These are phyloP conservation scores for Penicillium griseofulvum DNA, from an alignment of 2,329 filamentous ascomycete species.

Conservation along the genomic window DNA sequence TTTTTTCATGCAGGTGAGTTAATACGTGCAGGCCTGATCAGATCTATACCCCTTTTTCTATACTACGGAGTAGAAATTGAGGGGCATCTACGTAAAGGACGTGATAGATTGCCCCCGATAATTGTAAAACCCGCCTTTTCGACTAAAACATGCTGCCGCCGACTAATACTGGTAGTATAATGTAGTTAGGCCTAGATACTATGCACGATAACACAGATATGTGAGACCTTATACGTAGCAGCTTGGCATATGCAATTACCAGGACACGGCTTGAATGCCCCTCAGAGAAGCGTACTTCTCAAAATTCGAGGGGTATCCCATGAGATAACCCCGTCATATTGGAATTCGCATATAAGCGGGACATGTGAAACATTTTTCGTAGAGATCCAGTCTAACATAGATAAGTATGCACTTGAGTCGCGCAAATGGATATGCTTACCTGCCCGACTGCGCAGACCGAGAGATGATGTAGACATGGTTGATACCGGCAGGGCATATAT, in stretches of 20 bases:
- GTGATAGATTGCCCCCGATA: background rate
- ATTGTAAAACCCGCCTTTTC: no score
- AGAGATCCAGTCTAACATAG: no score
- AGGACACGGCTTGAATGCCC: background rate
- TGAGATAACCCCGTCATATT: background rate
- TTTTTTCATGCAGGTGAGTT: background rate
- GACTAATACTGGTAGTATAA: background rate
- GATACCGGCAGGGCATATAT: no score
- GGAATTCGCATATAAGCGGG: background rate
- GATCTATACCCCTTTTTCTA: background rate
- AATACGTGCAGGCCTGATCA: conserved; percentile 2
- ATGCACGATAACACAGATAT: background rate
- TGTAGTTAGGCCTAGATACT: background rate
- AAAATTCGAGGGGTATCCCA: background rate
- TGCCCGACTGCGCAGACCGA: background rate
- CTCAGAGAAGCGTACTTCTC: background rate
- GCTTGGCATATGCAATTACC: background rate
- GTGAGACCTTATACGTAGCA: background rate
- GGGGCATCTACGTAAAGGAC: no score
- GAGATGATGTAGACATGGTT: background rate
- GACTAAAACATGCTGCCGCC: background rate
- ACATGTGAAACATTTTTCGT: no score
- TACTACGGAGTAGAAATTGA: background rate
- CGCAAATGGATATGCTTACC: background rate
- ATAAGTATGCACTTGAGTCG: background rate